Evolutionary conservation across 1,284 basidiomycete species (phyloP), one percentile per base, ranked within the genome.

Genomic region (Pseudozyma thailandica): DNA sequence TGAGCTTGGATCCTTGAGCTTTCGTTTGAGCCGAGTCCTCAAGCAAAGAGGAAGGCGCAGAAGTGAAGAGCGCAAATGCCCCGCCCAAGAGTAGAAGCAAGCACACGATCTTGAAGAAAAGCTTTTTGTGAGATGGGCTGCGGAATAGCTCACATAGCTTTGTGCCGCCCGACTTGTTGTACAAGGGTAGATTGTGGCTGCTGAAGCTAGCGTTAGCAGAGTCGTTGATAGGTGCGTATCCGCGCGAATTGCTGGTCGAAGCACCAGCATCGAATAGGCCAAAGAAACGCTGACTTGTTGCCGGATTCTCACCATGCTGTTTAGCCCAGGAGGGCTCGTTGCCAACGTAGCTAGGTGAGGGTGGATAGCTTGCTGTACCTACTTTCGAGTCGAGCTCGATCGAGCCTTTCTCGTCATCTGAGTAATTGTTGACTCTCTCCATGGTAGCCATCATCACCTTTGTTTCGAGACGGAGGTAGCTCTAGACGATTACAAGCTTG

Each of bases 281-380:
- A 28, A 43, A 43, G 12, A 52, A 27, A 30, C 57, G 57, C 23
- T 59, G 57, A 27, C 50, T 30, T 10, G 52, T 13, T 21, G 57
- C 39, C 31, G 31, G 31, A 2, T 33, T 10, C 31, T 33, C 20
- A 8, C 26, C 18, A 13, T 18, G 18, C 6, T 39, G 44, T 18
- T 28, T 37, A n/a, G 50, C 44, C 57, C 57, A 59, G 0, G 50
- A 44, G 0, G 57, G 57, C 30, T 59, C 50, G 4, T 48, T 45
- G 35, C 37, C 15, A 13, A 50, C 33, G 21, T 50, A 39, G 42
- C 47, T 30, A 1, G 55, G 55, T 16, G 55, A 57, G 6, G 55
- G 57, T 23, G 57, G 57, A 25, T 59, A 59, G 38, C 50, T 59
- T 16, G 57, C 47, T 9, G 44, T 30, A 12, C 50, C 38, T 7